Conservation (phyloP, 805 yeast genomes). For the Candida vartiovaarae region DNA sequence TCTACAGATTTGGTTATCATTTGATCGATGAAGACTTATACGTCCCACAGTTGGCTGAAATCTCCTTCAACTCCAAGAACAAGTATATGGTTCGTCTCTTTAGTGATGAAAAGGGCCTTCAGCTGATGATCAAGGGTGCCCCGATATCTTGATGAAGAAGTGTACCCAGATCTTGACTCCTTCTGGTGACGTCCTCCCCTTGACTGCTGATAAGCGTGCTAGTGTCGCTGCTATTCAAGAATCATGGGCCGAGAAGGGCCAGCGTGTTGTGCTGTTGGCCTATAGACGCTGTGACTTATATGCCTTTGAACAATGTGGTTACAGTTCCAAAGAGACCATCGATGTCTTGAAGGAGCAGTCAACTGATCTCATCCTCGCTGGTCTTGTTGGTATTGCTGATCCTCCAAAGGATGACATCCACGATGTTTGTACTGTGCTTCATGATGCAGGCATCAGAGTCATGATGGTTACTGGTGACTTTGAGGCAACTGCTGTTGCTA, state of each 20-base stretch:
- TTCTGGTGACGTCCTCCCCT: slow-evolving; percentile 7
- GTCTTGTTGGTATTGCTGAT: slow-evolving; percentile 36
- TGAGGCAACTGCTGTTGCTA: slow-evolving; percentile 43
- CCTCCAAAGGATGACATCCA: slow-evolving; percentile 34
- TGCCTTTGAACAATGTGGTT: slow-evolving; percentile 4
- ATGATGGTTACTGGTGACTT: slow-evolving; percentile 49
- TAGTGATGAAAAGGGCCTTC: slow-evolving; percentile 3
- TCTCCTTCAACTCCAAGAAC: slow-evolving; percentile 39
- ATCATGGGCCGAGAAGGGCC: slow-evolving; percentile 32
- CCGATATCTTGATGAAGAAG: slow-evolving; percentile 33
- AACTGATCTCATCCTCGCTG: slow-evolving; percentile 25
- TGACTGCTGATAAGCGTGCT: slow-evolving; percentile 6
- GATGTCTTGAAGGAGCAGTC: slow-evolving; percentile 10
- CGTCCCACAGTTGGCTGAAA: slow-evolving; percentile 20
- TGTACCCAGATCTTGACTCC: slow-evolving; percentile 21
- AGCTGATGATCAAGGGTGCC: slow-evolving; percentile 35
- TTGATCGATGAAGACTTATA: slow-evolving; percentile 9
- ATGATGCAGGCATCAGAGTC: slow-evolving; percentile 34
- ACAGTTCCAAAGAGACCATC: slow-evolving; percentile 7
- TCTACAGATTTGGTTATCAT: slow-evolving; percentile 29
- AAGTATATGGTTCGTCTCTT: slow-evolving; percentile 36
- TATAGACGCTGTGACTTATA: slow-evolving; percentile 21
- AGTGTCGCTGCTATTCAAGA: slow-evolving; percentile 24
- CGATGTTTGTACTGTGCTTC: slow-evolving; percentile 27
- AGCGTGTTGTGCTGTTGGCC: slow-evolving; percentile 34